Conservation (phyloP, 495 filamentous ascomycete genomes). For the Aspergillus biplanus region DNA sequence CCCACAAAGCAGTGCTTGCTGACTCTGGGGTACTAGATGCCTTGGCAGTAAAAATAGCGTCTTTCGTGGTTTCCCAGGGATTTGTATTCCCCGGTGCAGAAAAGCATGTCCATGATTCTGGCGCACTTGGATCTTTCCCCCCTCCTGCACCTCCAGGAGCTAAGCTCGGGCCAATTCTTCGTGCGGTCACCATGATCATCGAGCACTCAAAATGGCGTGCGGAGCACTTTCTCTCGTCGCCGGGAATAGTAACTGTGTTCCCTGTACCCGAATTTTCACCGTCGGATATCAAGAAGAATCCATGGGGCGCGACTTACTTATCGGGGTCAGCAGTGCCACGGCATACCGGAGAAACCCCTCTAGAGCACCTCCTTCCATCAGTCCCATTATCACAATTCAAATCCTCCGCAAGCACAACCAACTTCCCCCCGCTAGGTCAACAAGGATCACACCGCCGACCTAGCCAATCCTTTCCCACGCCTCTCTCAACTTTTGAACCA, state of each 20-base stretch:
- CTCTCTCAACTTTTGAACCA: constrained; percentile 40
- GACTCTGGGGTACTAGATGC: constrained; percentile 76
- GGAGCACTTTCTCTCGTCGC: constrained; percentile 76
- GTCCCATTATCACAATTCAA: constrained; percentile 40
- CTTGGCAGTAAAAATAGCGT: constrained; percentile 75
- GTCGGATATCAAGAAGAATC: constrained; percentile 48
- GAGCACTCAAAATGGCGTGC: constrained; percentile 77
- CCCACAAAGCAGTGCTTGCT: constrained; percentile 70
- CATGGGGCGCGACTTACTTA: constrained; percentile 50
- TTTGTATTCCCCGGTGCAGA: constrained; percentile 62
- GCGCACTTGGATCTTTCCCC: constrained; percentile 39
- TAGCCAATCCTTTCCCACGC: constrained; percentile 44
- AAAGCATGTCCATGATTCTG: constrained; percentile 37
- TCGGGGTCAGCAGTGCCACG: constrained; percentile 50
- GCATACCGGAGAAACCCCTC: constrained; percentile 48
- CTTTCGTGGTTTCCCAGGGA: constrained; percentile 69
- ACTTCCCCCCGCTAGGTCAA: constrained; percentile 63
- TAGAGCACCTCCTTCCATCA: constrained; percentile 65
- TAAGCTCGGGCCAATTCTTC: constrained; percentile 72
- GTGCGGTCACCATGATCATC: constrained; percentile 79
- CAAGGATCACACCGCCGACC: constrained; percentile 46
- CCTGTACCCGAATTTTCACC: constrained; percentile 52
- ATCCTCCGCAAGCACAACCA: constrained; percentile 36
- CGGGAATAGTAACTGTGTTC: constrained; percentile 73
- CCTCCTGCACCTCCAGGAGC: constrained; percentile 60